These are phyloP conservation scores for Penicillium sp. DNA, from an alignment of 2,329 filamentous ascomycete genomes.

Conservation along the genomic window DNA sequence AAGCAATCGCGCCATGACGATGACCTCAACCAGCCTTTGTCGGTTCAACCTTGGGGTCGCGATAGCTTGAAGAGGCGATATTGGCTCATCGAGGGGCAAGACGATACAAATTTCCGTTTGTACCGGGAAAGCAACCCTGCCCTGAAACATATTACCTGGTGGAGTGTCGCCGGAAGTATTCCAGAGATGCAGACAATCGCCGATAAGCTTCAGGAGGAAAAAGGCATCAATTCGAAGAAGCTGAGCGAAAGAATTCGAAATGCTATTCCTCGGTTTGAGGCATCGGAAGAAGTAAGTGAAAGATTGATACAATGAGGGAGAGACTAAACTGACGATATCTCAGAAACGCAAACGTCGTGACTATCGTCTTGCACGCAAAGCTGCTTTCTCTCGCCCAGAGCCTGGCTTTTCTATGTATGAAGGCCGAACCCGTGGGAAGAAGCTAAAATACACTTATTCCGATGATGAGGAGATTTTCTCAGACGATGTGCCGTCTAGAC, in stretches of 20 bases:
- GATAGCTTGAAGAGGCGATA: slow-evolving; percentile 91
- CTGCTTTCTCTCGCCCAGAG: slow-evolving; percentile 82
- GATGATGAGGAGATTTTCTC: slow-evolving; percentile 75
- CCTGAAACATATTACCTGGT: slow-evolving; percentile 76
- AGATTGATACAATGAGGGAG: not conserved
- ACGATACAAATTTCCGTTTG: slow-evolving; percentile 89
- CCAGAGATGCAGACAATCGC: slow-evolving; percentile 76
- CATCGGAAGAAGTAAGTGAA: slow-evolving; percentile 73
- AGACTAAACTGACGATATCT: not conserved
- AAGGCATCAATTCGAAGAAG: slow-evolving; percentile 73
- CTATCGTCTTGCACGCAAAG: slow-evolving; percentile 80
- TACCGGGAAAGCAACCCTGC: slow-evolving; percentile 90
- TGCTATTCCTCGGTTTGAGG: slow-evolving; percentile 86
- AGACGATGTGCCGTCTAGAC: slow-evolving; percentile 62
- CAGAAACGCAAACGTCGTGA: slow-evolving; percentile 91
- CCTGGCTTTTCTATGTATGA: slow-evolving; percentile 92
- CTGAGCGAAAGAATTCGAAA: slow-evolving; percentile 73
- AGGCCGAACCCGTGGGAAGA: slow-evolving; percentile 91
- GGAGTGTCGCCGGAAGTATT: slow-evolving; percentile 86
- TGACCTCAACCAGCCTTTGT: slow-evolving; percentile 78
- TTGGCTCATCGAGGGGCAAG: slow-evolving; percentile 87
- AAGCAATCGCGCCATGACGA: slow-evolving; percentile 79
- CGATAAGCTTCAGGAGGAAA: slow-evolving; percentile 74
- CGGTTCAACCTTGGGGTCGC: slow-evolving; percentile 84
- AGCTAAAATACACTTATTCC: slow-evolving; percentile 93